Conservation (phyloP, 2,329 filamentous ascomycete species). For the Raffaelea ambrosiae region DNA sequence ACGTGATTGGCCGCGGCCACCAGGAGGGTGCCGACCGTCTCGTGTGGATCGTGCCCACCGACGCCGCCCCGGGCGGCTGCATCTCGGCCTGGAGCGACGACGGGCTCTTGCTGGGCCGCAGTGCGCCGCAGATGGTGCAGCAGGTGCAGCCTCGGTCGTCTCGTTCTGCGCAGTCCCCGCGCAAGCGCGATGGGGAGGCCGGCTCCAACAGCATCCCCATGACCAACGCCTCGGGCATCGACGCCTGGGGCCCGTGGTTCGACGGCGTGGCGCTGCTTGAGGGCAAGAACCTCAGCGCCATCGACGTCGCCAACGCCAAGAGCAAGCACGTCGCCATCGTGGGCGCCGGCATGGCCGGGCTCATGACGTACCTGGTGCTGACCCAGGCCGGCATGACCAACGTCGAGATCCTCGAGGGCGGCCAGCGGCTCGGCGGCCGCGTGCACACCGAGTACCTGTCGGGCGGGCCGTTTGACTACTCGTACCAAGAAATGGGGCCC, state of each 20-base stretch:
- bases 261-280: conserved; percentile 53
- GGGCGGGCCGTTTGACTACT: conserved; percentile 51
- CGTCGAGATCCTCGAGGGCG: conserved; percentile 54
- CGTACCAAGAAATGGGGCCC: conserved; percentile 58
- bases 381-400: conserved; percentile 48
- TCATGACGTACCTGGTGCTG: conserved; percentile 49
- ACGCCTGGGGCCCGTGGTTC: conserved; percentile 52
- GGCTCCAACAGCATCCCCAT: conserved; percentile 30
- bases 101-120: conserved; percentile 10
- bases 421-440: conserved; percentile 52
- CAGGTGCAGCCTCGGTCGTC: not conserved
- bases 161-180: too few relatives aligned
- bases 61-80: conserved; percentile 8
- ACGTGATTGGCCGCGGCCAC: conserved; percentile 5
- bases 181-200: conserved; percentile 7
- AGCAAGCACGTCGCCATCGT: conserved; percentile 53
- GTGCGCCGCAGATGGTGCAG: conserved; percentile 15
- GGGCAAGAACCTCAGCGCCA: conserved; percentile 40
- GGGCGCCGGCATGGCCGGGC: conserved; percentile 56
- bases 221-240: conserved; percentile 39
- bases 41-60: conserved; percentile 11
- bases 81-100: conserved; percentile 9
- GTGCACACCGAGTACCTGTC: conserved; percentile 56
- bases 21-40: conserved; percentile 8
- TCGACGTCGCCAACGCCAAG: conserved; percentile 46